phyloP scores from a whole-genome alignment of 2,329 filamentous ascomycete genomes.

The Arthroderma sp. region DNA sequence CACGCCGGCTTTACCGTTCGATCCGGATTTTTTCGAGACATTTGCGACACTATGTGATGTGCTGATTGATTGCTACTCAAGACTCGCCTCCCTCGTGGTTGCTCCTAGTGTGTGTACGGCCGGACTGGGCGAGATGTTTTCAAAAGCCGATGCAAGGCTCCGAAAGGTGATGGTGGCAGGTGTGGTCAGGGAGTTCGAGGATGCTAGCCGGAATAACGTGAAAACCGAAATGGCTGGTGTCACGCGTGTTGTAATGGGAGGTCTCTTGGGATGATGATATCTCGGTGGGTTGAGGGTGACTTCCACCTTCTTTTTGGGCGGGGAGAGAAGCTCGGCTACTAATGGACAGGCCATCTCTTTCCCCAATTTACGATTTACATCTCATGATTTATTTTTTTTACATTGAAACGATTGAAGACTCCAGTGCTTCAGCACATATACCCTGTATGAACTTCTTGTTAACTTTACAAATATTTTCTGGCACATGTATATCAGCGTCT shows the following conservation, averaged over 20 bases:
- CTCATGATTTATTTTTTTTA: too few species aligned
- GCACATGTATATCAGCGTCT: too few species aligned
- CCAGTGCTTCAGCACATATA: too few species aligned
- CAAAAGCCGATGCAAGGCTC: constrained; percentile 74
- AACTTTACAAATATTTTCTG: too few species aligned
- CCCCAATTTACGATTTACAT: too few species aligned
- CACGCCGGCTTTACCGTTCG: constrained; percentile 86
- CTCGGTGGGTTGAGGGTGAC: too few species aligned
- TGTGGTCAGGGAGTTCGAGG: constrained; percentile 86
- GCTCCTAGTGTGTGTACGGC: constrained; percentile 59
- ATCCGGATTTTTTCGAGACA: constrained; percentile 93
- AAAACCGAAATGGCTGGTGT: constrained; percentile 75
- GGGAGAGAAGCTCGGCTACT: too few species aligned
- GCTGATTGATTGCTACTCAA: constrained; percentile 79
- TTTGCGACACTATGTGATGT: constrained; percentile 94
- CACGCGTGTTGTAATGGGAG: constrained; percentile 77
- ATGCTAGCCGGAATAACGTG: constrained; percentile 60
- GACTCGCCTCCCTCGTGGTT: constrained; percentile 61
- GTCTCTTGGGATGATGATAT: constrained; percentile 47
- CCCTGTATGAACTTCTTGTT: too few species aligned
- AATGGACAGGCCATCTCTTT: too few species aligned
- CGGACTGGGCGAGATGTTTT: constrained; percentile 67
- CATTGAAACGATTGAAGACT: too few species aligned
- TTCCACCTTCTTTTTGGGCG: too few species aligned
- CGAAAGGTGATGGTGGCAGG: constrained; percentile 80